A percentile compares a stretch with the other conserved stretches of the same genome.
These are phyloP conservation scores for Ceratocystis harringtonii DNA, from an alignment of 2,329 filamentous ascomycete species.

Conservation along the genomic window DNA sequence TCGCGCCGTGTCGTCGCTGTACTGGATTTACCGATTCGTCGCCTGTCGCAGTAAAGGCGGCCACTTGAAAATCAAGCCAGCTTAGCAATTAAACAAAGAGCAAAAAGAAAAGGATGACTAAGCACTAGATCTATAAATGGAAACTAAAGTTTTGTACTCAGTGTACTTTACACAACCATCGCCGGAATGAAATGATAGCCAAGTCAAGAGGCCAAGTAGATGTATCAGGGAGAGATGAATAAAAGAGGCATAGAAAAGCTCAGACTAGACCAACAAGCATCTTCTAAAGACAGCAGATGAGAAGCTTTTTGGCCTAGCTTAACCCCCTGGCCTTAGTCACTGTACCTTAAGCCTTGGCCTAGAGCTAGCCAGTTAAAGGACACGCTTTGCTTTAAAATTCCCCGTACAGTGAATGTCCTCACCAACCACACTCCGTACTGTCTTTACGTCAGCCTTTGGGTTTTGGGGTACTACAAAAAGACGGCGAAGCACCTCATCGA, in stretches of 20 bases:
- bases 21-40: background rate
- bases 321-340: no score
- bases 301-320: no score
- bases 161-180: no score
- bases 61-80: background rate
- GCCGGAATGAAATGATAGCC: no score
- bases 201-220: background rate
- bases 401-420: conserved; percentile 5
- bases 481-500: no score
- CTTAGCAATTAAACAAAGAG: background rate
- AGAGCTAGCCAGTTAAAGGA: conserved; percentile 9
- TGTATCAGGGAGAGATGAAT: background rate
- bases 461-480: no score
- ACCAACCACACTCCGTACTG: background rate
- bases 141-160: background rate
- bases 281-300: no score
- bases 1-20: background rate
- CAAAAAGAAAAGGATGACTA: background rate
- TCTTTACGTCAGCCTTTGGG: background rate
- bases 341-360: no score
- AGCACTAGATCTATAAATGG: background rate
- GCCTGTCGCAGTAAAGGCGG: no score
- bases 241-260: background rate
- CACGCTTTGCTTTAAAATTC: conserved; percentile 13
- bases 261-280: background rate